Base-by-base conservation (phyloP, 176 grass and related monocot species). In the Thalia dealbata region DNA sequence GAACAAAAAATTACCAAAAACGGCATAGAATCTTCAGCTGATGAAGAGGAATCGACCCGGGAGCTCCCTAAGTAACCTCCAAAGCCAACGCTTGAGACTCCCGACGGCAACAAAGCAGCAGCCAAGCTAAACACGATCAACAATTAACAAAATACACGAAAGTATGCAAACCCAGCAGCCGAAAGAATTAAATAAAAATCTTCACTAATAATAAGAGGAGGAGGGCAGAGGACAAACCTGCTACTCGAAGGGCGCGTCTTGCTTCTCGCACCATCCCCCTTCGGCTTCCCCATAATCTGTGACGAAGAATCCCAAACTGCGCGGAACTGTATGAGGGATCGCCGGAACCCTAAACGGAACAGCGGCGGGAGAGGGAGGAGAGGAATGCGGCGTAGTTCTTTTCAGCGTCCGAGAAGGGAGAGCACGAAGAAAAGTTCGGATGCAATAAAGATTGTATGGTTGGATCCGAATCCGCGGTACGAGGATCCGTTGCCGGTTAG, bases 21-120 rank as follows among this genome's bases (percentile, higher is more conserved):
- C 25, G 86, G 46, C 18, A 73, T 52, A 24, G 87, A 85, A 54
- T 86, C 75, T 66, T 89, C 89, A 56, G 73, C 46, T 62, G 84
- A 76, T 42, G 89, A 81, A 45, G 89, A 75, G 73, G 86, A 69
- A 66, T 96, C 84, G 29, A 96, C 76, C 61, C 87, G 85, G 68
- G 90, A 85, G 61, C 84, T 82, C 67, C 93, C 93, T 14, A 88
- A 82, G 81, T 92, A 96, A 51, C 93, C 93, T 18, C 93, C 93
- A 59, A 96, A 96, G 0, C 93, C 93, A 3, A 90, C 82, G 64
- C 56, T 51, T 10, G 92, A 78, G 75, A 38, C 84, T 61, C 82
- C 78, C 50, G 76, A 72, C 26, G 88, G 93, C 30, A 82, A 41
- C 69, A 92, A 80, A 14, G 93, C 86, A 45, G 93, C 89, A 60